These are phyloP conservation scores for Citrus sinensis DNA, from an alignment of 345 rosid genomes.

Conservation along the genomic window DVS_A1.0 CM039163.1:2122501-2123000, in stretches of 20 bases:
- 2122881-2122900: neutral
- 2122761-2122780: neutral
- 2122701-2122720: neutral
- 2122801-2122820: neutral
- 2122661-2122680: neutral
- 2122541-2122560: too few relatives aligned
- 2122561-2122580: too few relatives aligned
- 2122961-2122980: constrained; percentile 32
- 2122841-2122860: neutral
- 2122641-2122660: too few relatives aligned
- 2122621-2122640: too few relatives aligned
- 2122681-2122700: neutral
- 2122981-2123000: constrained; percentile 38
- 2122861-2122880: constrained; percentile 1
- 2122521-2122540: too few relatives aligned
- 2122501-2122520: too few relatives aligned
- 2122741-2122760: constrained; percentile 12
- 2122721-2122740: neutral
- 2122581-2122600: too few relatives aligned
- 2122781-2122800: neutral
- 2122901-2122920: neutral
- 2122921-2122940: neutral
- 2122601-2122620: too few relatives aligned
- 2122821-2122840: neutral
- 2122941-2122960: constrained; percentile 21